Evolutionary conservation across 2,329 filamentous ascomycete species (phyloP), one percentile per base, ranked within the genome.

Genomic region (Claviceps africana): DNA sequence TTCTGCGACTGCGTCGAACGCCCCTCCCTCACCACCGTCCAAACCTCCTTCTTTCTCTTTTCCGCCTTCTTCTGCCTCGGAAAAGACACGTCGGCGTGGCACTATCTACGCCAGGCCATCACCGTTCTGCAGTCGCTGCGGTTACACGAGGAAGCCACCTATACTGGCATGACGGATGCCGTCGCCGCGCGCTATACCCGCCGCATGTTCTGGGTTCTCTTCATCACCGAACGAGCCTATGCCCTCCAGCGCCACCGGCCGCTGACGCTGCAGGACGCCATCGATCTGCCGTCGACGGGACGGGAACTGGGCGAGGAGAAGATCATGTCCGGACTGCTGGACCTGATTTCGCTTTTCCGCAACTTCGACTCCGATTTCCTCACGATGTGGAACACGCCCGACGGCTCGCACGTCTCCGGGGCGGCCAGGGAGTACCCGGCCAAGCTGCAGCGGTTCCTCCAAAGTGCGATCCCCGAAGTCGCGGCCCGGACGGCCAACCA

Each of bases 1-100:
- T 54, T 53, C 13, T 65, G 58, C 33, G 53, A 64, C 37, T 51
- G 58, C 17, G 57, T 59, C 3, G 63, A 65, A 30, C 53, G 54
- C 0, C 65, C 58, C 1, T 62, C 64, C 0, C 53, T 67, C 0
- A 56, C 51, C 1, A 58, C 62, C 1, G 57, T 64, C 0, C 61
- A 64, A 11, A 64, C 64, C 2, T 67, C 65, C 0, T 67, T 66
- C 55, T 65, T 67, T 8, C 58, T 67, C 0, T 66, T 62, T 6
- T 58, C 62, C 0, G 57, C 59, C 0, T 61, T 60, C 31, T 67
- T 67, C 17, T 61, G 59, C 1, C 47, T 65, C 13, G 61, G 58
- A 1, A 66, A 62, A 17, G 63, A 66, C 15, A 66, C 65, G n/a
- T 57, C 62, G 0, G 63, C 65, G 0, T 67, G 65, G 63, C 62